phyloP scores from a whole-genome alignment of 179 eudicot genomes.

The Camellia oleifera region DNA sequence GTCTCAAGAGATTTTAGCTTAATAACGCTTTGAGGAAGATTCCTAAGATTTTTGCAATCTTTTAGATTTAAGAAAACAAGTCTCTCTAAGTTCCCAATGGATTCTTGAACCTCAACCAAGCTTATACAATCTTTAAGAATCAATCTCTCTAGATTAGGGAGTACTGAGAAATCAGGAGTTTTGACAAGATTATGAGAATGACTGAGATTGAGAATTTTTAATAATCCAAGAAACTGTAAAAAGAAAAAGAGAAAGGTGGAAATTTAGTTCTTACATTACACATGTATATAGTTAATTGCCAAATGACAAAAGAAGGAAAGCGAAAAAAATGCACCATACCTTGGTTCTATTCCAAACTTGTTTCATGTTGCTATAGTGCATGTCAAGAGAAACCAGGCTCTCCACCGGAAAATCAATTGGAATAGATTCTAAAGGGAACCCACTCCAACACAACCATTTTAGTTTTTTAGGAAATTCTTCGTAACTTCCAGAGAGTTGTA shows the following conservation, averaged over 20 bases:
- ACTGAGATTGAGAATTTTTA: neutral
- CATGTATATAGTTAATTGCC: neutral
- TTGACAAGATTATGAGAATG: neutral
- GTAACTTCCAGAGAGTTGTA: neutral
- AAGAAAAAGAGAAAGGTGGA: neutral
- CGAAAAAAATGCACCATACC: neutral
- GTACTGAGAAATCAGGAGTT: neutral
- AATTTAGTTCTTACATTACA: neutral
- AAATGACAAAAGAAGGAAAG: neutral
- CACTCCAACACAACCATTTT: neutral
- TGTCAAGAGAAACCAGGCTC: neutral
- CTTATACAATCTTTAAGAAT: slow-evolving; percentile 2
- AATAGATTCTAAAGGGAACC: neutral
- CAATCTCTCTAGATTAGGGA: neutral
- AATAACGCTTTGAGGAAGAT: neutral
- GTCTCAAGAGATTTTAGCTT: neutral
- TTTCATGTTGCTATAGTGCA: neutral
- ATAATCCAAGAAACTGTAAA: neutral
- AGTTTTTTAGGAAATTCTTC: neutral
- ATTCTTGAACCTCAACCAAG: neutral
- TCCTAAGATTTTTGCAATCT: slow-evolving; percentile 1
- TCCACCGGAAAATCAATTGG: neutral
- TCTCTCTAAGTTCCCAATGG: neutral
- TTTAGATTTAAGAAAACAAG: neutral
- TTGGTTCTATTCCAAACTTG: neutral